Evolutionary conservation across 192 early-diverging fungal species (phyloP).

Genomic region (Coemansia sp.): DNA sequence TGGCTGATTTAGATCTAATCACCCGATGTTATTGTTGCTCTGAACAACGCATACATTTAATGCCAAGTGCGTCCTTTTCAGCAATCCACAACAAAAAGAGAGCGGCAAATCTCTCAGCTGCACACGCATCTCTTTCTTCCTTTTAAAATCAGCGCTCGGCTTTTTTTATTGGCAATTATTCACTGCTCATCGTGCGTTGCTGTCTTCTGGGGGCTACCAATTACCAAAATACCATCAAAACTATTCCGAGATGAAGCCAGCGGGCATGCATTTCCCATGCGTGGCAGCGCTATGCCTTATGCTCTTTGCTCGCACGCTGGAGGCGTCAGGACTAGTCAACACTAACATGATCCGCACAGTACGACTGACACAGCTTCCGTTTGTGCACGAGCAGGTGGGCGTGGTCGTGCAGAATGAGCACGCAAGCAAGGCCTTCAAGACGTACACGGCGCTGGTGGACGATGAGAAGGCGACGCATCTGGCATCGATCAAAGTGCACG

Average conservation of each 20-base stretch:
- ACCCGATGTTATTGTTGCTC: too few species aligned
- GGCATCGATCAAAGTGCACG: conserved; percentile 36
- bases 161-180: too few species aligned
- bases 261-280: background rate
- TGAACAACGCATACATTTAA: too few species aligned
- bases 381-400: conserved; percentile 54
- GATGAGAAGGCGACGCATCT: conserved; percentile 15
- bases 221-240: too few species aligned
- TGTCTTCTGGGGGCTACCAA: too few species aligned
- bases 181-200: too few species aligned
- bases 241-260: background rate
- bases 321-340: conserved; percentile 29
- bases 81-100: too few species aligned
- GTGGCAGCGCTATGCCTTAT: background rate
- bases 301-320: background rate
- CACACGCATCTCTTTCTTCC: too few species aligned
- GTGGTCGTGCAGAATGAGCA: conserved; percentile 53
- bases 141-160: too few species aligned
- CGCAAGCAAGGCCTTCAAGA: conserved; percentile 17
- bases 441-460: conserved; percentile 33
- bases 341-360: conserved; percentile 53
- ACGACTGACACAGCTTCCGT: conserved; percentile 25
- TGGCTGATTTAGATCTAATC: too few species aligned
- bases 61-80: too few species aligned
- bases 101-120: too few species aligned